Conservation (phyloP, 345 rosid genomes). For the Populus euphratica region DNA sequence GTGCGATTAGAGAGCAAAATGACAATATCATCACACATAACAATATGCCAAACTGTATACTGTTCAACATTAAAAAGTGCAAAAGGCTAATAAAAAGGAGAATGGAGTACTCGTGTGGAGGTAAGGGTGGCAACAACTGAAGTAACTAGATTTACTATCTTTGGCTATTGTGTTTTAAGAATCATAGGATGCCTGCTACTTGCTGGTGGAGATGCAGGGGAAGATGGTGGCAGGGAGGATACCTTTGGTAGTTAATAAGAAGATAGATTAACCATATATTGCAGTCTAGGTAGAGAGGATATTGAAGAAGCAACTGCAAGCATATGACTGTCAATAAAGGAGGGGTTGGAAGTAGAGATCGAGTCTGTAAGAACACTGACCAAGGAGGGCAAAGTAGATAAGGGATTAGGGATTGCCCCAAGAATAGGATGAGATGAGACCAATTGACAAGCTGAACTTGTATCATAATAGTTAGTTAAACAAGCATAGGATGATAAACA, state of each 20-base stretch:
- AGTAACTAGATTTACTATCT: too few relatives aligned
- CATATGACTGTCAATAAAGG: fast-evolving
- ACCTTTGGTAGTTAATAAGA: fast-evolving
- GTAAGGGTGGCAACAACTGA: background rate
- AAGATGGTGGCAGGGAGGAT: fast-evolving
- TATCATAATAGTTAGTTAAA: background rate
- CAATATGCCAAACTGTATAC: background rate
- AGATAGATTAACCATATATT: background rate
- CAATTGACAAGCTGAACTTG: fast-evolving
- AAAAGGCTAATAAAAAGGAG: background rate
- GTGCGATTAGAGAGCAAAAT: background rate
- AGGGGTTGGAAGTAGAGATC: too few relatives aligned
- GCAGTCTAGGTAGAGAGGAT: fast-evolving
- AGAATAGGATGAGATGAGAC: too few relatives aligned
- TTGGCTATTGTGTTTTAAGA: fast-evolving
- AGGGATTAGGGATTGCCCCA: too few relatives aligned
- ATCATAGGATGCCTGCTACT: too few relatives aligned
- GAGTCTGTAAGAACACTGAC: too few relatives aligned
- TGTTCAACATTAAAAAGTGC: too few relatives aligned
- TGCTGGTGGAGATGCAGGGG: fast-evolving
- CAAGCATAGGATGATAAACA: fast-evolving
- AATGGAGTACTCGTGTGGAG: background rate
- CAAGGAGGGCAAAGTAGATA: fast-evolving
- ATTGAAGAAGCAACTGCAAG: too few relatives aligned
- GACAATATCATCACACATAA: background rate